These are phyloP conservation scores for Cichorium intybus DNA, from an alignment of 140 eudicot genomes.

Conservation along the genomic window DNA sequence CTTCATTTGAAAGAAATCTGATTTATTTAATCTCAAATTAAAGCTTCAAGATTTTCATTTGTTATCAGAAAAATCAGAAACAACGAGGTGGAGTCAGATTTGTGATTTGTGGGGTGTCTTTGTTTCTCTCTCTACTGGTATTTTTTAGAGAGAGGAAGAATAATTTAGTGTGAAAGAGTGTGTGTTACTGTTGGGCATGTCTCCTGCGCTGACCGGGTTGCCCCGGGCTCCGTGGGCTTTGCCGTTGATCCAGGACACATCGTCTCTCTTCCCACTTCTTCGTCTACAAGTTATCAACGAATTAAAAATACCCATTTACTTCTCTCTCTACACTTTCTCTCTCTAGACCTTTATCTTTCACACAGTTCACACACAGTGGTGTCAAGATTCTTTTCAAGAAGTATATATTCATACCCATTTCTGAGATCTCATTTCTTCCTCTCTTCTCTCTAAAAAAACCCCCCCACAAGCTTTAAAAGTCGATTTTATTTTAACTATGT, in stretches of 20 bases:
- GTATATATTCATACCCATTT: slow-evolving; percentile 43
- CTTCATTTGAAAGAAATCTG: not conserved
- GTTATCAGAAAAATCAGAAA: not conserved
- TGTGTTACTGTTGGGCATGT: slow-evolving; percentile 71
- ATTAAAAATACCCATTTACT: slow-evolving; percentile 24
- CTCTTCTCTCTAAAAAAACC: slow-evolving; percentile 14
- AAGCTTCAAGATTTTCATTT: slow-evolving; percentile 6
- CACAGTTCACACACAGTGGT: slow-evolving; percentile 29
- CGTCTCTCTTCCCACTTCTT: slow-evolving; percentile 49
- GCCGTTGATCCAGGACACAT: slow-evolving; percentile 88
- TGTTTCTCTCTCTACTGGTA: slow-evolving; percentile 29
- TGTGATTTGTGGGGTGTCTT: slow-evolving; percentile 31
- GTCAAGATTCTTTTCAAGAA: slow-evolving; percentile 51
- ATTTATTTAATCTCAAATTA: slow-evolving; percentile 20
- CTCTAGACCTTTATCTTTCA: slow-evolving; percentile 11
- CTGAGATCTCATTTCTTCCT: slow-evolving; percentile 46
- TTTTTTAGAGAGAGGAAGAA: slow-evolving; percentile 37
- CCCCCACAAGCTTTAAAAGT: slow-evolving; percentile 38
- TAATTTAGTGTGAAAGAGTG: slow-evolving; percentile 58
- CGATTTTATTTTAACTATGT: slow-evolving; percentile 25
- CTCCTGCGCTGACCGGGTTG: slow-evolving; percentile 77
- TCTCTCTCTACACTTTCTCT: slow-evolving; percentile 33
- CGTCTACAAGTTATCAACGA: slow-evolving; percentile 37
- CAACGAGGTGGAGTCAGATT: slow-evolving; percentile 42
- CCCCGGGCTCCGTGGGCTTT: slow-evolving; percentile 86